A percentile compares a stretch with the other conserved stretches of the same genome.
phyloP scores from a whole-genome alignment of 73 alveolate genomes.

The Paramecium sexaurelia region DNA sequence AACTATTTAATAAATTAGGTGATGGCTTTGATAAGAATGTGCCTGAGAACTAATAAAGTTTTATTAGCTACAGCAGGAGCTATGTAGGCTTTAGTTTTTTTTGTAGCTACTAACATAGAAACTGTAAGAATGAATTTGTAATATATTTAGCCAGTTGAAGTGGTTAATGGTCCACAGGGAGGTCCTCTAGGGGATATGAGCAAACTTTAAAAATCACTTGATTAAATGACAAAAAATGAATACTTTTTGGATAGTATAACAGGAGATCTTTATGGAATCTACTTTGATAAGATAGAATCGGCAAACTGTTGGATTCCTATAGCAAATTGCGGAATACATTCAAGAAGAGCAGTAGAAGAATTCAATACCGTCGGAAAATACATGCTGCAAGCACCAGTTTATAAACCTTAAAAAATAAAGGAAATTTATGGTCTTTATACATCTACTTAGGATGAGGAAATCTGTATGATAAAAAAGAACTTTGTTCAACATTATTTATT shows the following conservation, averaged over 20 bases:
- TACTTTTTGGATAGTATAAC: conserved; percentile 92
- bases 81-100: conserved; percentile 58
- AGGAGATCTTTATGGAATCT: conserved; percentile 91
- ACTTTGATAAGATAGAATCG: conserved; percentile 57
- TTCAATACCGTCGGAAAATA: conserved; percentile 64
- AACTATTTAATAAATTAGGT: neutral
- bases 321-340: conserved; percentile 94
- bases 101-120: conserved; percentile 62
- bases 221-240: conserved; percentile 69
- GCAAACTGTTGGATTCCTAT: conserved; percentile 91
- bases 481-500: conserved; percentile 37
- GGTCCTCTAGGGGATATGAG: conserved; percentile 54
- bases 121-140: neutral
- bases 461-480: conserved; percentile 49
- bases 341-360: conserved; percentile 68
- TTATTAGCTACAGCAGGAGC: conserved; percentile 62
- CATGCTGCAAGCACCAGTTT: conserved; percentile 52
- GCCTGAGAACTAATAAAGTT: conserved; percentile 60
- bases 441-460: conserved; percentile 60
- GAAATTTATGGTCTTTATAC: conserved; percentile 54
- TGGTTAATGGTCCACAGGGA: conserved; percentile 38
- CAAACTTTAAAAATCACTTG: neutral
- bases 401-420: conserved; percentile 28
- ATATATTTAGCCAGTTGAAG: conserved; percentile 34
- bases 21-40: conserved; percentile 59